Base-by-base conservation (phyloP, 495 filamentous ascomycete species). In the Penicillium odoratum region DNA sequence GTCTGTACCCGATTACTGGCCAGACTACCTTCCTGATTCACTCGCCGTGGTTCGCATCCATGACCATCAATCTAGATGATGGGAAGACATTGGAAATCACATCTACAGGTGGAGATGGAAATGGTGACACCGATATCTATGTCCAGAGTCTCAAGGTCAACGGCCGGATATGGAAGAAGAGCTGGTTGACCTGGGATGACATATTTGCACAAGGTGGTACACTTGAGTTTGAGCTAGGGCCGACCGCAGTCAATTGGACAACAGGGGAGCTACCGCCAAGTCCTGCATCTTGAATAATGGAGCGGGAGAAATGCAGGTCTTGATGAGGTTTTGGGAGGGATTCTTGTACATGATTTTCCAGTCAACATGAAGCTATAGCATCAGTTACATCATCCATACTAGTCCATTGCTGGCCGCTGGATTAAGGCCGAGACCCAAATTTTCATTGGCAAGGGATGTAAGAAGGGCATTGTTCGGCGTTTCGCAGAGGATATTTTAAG, bases 11-110 rank as follows among this genome's bases (percentile, higher is more conserved):
- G 11, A 65, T 85, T 34, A 79, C 78, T 0, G 79, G 78, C 0
- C 79, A 83, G 55, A 79, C 80, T 4, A 81, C 78, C 6, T 86
- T 83, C 63, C 65, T 85, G 10, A 79, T 85, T 43, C 74, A 76
- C 28, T 76, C 77, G 5, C 83, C 83, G 0, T 85, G 81, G 81
- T 84, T 85, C 59, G 69, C 73, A 25, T 68, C 71, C 5, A 62
- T 85, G 66, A 75, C 57, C 21, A 78, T 86, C 38, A 65, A 78
- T 44, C 70, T 86, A 0, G 80, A 72, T 2, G 72, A 53, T 11
- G 73, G 65, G 9, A 81, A 78, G 57, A 74, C 48, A 5, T 61
- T 85, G 28, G 61, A 70, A 5, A 73, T 85, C 47, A 79, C 74
- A 0, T 57, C 79, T 0, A 73, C 64, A 0, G 75, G 78, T 15